Evolutionary conservation across 257 asterid species (phyloP), one percentile per base, ranked within the genome.

Genomic region (Petunia axillaris): DNA sequence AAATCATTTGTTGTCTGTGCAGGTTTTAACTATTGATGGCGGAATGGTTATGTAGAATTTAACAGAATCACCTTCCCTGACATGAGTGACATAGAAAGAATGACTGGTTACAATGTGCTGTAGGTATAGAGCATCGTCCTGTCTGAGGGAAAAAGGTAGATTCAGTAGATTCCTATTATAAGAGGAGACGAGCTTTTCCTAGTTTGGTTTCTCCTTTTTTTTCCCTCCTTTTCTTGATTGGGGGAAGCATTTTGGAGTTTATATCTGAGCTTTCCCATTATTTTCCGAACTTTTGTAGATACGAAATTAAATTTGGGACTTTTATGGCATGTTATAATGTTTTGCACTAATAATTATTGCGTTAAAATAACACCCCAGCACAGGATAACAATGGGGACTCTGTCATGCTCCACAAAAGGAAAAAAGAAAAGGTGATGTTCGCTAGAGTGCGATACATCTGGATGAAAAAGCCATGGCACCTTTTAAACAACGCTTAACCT

Each of bases 21-120:
- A 94, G 97, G 98, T 93, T 83, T 70, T 93, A 64, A 88, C 95
- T 78, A 92, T 95, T 80, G 99, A 95, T 82, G 97, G 97, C 52
- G 97, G 99, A 66, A 90, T 92, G 99, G 93, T 92, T 68, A 93
- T 91, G 95, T 93, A 75, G 90, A 89, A 71, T 6, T 54, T 50
- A 35, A 48, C 77, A 5, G 25, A 59, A 48, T 50, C 52, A 9
- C 7, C 13, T 35, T 71, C 3, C 60, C 2, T 5, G n/a, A 16
- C 4, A 2, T 46, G 25, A 11, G 2, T 9, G 43, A 2, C 1
- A 71, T 6, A 25, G 25, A 48, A 25, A 71, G 44, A 25, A 4
- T 10, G 59, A 70, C 46, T 10, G 48, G 8, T 48, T 70, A 4
- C 16, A 40, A 6, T 2, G 38, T 64, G 8, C 6, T 64, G 10